Base-by-base conservation (phyloP, 2,329 filamentous ascomycete species). In the Albophoma yamanashiensis region DNA sequence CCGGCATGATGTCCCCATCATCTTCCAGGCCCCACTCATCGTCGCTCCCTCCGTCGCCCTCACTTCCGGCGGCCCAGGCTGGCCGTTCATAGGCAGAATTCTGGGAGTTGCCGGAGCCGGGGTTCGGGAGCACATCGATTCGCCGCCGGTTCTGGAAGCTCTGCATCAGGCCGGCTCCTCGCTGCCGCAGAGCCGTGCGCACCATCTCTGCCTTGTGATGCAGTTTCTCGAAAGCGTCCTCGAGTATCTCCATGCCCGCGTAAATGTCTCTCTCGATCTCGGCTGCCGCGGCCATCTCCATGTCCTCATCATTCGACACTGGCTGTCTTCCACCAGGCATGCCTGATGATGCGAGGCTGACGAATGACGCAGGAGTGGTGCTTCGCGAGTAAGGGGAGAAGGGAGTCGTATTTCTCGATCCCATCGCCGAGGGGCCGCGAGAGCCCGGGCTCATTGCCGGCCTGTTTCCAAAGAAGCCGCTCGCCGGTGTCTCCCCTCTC, bases 241-340 rank as follows among this genome's bases (percentile, higher is more conserved):
- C 93, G 31, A 97, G 82, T 0, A 86, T 87, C 75, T 97, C 93
- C 93, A 97, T 97, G 63, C 92, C 91, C 40, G 86, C 82, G 74
- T 93, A 97, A 61, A 97, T 96, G 69, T 96, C 91, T 8, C 92
- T 86, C 74, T 97, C 93, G 45, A 97, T 87, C 74, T 97, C 93
- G 9, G 91, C 91, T 7, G 97, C 81, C 1, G 90, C 89, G 0
- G 89, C 89, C 67, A 97, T 92, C 72, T 97, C 93, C 59, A 90
- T 91, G 69, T 97, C 93, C 73, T 97, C 93, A 70, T 97, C 93
- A 61, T 96, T 84, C 4, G 92, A 92, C 4, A 97, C 92, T 2
- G 85, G 79, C 50, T 82, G 80, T 17, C 82, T 76, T 60, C 71
- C 77, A 4, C 75, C 73, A 8, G 73, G 71, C 14, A 71, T 66